Evolutionary conservation across 176 grass and related monocot species (phyloP), one percentile per base, ranked within the genome.

Genomic region (Otatea glauca): DNA sequence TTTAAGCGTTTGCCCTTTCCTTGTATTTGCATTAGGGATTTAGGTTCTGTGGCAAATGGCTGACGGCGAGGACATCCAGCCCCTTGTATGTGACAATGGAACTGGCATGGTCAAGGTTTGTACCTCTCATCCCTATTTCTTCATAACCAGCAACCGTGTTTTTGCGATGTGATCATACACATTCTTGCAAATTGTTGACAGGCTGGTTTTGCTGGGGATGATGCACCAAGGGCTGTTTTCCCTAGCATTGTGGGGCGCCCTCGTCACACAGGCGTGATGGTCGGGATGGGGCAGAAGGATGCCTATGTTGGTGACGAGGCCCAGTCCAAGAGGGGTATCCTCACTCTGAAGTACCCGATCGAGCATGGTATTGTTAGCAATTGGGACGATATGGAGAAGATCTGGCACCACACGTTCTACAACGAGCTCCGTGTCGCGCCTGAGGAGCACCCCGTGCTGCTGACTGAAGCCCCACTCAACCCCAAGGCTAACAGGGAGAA

Each of bases 381-480:
- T 38, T 88, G 87, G 87, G 87, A 88, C 65, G 87, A 88, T 16
- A 88, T 88, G 86, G 86, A 88, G 72, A 88, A 88, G 62, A 88
- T 88, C 71, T 88, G 86, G 86, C 86, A 88, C 4, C 86, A 88
- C 63, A 88, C 86, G 3, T 88, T 88, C 79, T 88, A 82, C 1
- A 88, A 88, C 16, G 86, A 88, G 41, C 81, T 88, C 24, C 87
- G 87, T 58, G 87, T 88, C 20, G 80, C 86, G 0, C 86, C 86
- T 9, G 86, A 88, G 20, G 86, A 88, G 54, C 86, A 88, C 80
- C 86, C 86, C 14, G 86, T 88, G 55, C 35, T 88, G 80, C 86
- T 88, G 72, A 88, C 86, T 6, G 87, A 88, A 62, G 87, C 87
- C 7, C 87, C 87, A 23, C 87, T 88, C 66, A 88, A 88, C 63